phyloP scores from a whole-genome alignment of 148 eudicot species.

The Vaccinium macrocarpon region DNA sequence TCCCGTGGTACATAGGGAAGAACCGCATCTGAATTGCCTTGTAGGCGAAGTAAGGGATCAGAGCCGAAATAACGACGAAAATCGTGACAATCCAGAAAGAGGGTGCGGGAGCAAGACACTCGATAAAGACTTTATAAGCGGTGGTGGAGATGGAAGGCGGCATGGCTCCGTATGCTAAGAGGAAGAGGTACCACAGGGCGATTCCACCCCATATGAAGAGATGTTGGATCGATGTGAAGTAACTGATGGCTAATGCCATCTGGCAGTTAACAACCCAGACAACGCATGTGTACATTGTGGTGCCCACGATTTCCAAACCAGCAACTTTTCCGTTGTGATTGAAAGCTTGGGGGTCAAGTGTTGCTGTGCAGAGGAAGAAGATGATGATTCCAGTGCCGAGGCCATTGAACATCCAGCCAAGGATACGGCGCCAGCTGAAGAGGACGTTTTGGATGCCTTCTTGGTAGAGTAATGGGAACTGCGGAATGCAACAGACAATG shows the following conservation, averaged over 20 bases:
- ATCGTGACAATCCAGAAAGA: constrained; percentile 56
- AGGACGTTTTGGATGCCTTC: constrained; percentile 88
- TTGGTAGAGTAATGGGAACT: constrained; percentile 93
- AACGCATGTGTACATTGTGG: constrained; percentile 75
- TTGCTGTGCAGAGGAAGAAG: constrained; percentile 63
- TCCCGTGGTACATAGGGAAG: constrained; percentile 78
- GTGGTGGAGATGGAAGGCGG: constrained; percentile 45
- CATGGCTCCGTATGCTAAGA: constrained; percentile 60
- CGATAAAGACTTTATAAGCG: constrained; percentile 59
- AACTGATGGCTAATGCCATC: constrained; percentile 68
- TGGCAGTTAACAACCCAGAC: constrained; percentile 86
- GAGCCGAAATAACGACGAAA: constrained; percentile 55
- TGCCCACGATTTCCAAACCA: constrained; percentile 52
- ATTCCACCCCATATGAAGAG: constrained; percentile 80
- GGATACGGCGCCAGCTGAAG: constrained; percentile 79
- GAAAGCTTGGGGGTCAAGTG: constrained; percentile 52
- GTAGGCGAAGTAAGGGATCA: constrained; percentile 59
- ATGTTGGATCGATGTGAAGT: constrained; percentile 82
- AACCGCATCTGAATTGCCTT: constrained; percentile 60
- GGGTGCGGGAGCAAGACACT: constrained; percentile 58
- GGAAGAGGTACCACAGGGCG: constrained; percentile 68
- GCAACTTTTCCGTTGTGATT: constrained; percentile 47
- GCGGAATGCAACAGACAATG: constrained; percentile 20
- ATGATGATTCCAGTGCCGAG: constrained; percentile 53
- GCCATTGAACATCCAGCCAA: constrained; percentile 88